Conservation (phyloP, 345 rosid species). For the Raphanus raphanistrum region DNA sequence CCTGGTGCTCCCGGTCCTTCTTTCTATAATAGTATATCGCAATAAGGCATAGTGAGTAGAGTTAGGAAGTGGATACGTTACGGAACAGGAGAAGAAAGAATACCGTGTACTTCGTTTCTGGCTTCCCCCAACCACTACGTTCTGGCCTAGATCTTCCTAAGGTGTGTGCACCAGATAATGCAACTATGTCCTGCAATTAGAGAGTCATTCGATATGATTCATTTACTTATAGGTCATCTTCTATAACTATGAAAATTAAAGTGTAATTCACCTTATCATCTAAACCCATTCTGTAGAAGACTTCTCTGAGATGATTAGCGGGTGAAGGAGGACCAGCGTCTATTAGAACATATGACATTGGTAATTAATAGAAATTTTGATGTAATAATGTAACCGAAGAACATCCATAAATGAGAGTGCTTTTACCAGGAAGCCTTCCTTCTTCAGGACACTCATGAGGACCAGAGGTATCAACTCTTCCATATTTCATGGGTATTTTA, state of each 20-base stretch:
- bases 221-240: not conserved
- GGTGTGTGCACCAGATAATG: conserved; percentile 95
- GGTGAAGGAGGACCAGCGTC: conserved; percentile 93
- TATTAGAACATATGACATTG: conserved; percentile 21
- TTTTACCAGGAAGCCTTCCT: conserved; percentile 93
- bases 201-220: not conserved
- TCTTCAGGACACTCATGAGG: conserved; percentile 94
- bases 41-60: conserved; percentile 7
- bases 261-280: conserved; percentile 67
- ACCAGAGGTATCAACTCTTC: conserved; percentile 73
- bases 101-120: conserved; percentile 96
- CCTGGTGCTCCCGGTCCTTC: conserved; percentile 95
- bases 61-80: not conserved
- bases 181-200: conserved; percentile 78
- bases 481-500: conserved; percentile 89
- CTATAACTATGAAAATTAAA: not conserved
- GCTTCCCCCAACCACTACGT: conserved; percentile 98
- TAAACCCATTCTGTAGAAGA: conserved; percentile 92
- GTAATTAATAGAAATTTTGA: not conserved
- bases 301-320: conserved; percentile 75
- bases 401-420: not conserved
- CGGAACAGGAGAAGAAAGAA: not conserved
- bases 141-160: conserved; percentile 96
- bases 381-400: not conserved
- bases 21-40: conserved; percentile 52